Percentiles rank a stretch among this genome's conserved stretches.
Evolutionary conservation across 306 rosid species (phyloP).

Genomic region (Amphicarpaea edgeworthii): DNA sequence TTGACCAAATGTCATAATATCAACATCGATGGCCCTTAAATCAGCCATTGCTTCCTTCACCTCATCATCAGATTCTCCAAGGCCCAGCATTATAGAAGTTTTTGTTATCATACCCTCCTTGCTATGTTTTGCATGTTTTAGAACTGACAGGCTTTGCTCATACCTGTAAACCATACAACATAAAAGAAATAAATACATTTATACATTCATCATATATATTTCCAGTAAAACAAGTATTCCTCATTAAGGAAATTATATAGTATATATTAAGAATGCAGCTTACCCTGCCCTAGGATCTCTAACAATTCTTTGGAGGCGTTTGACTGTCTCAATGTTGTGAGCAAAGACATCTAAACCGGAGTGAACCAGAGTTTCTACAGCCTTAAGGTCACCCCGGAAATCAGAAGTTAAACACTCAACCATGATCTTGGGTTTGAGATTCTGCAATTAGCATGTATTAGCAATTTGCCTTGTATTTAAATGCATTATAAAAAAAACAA

Average conservation of each 20-base stretch:
- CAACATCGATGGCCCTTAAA: conserved; percentile 86
- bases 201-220: background rate
- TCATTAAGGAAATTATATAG: background rate
- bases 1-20: conserved; percentile 94
- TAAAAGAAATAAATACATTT: conserved; percentile 30
- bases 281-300: conserved; percentile 99
- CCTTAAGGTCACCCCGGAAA: conserved; percentile 87
- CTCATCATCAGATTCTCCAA: conserved; percentile 93
- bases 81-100: conserved; percentile 97
- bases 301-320: conserved; percentile 92
- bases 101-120: conserved; percentile 93
- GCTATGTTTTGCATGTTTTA: conserved; percentile 78
- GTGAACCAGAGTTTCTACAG: conserved; percentile 75
- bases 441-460: conserved; percentile 50
- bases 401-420: conserved; percentile 97
- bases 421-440: conserved; percentile 90
- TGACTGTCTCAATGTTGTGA: conserved; percentile 94
- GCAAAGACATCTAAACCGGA: conserved; percentile 98
- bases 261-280: conserved; percentile 46
- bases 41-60: conserved; percentile 79
- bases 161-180: conserved; percentile 65
- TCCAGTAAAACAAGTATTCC: background rate
- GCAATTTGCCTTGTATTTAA: conserved; percentile 6
- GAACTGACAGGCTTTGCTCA: conserved; percentile 85
- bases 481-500: conserved; percentile 36